Percentiles rank a stretch among this genome's conserved stretches.
Conservation (phyloP, 2,329 filamentous ascomycete genomes). For the Monosporascus sp. region DNA sequence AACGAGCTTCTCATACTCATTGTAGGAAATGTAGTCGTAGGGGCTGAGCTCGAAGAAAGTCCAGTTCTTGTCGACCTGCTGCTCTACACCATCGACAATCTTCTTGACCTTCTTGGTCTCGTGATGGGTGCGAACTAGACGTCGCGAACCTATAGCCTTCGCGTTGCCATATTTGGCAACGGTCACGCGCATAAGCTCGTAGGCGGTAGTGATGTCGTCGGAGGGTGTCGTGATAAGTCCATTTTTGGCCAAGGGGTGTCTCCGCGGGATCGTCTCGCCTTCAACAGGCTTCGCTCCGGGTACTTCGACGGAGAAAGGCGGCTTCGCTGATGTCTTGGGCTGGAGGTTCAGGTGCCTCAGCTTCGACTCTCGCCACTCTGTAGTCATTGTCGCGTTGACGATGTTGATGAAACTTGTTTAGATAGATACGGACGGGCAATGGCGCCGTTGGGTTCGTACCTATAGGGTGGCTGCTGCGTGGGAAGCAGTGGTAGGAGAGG, state of each 20-base stretch:
- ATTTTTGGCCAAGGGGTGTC: conserved; percentile 58
- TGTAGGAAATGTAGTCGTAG: conserved; percentile 73
- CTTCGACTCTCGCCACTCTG: conserved; percentile 28
- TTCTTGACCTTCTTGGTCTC: conserved; percentile 91
- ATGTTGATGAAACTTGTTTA: no score
- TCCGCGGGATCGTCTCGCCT: conserved; percentile 72
- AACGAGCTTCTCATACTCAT: conserved; percentile 69
- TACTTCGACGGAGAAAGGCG: conserved; percentile 65
- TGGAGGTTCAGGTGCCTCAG: conserved; percentile 23
- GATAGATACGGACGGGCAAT: not conserved
- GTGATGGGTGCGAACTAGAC: conserved; percentile 69
- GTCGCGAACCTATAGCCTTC: conserved; percentile 65
- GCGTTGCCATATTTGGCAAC: conserved; percentile 61
- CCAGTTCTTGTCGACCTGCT: conserved; percentile 82
- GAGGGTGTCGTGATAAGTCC: conserved; percentile 56
- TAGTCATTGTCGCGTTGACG: conserved; percentile 15
- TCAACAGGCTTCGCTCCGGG: conserved; percentile 57
- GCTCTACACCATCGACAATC: conserved; percentile 73
- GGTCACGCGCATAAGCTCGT: conserved; percentile 67
- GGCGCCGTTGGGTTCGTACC: not conserved
- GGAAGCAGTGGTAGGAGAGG: not conserved
- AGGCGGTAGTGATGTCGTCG: conserved; percentile 65
- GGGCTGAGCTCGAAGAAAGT: conserved; percentile 78
- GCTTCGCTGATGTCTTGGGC: conserved; percentile 50
- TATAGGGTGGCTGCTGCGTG: no score